Percentiles rank a stretch among this genome's conserved stretches.
phyloP scores from a whole-genome alignment of 2,329 filamentous ascomycete genomes.

The Penicillium sp. region DNA sequence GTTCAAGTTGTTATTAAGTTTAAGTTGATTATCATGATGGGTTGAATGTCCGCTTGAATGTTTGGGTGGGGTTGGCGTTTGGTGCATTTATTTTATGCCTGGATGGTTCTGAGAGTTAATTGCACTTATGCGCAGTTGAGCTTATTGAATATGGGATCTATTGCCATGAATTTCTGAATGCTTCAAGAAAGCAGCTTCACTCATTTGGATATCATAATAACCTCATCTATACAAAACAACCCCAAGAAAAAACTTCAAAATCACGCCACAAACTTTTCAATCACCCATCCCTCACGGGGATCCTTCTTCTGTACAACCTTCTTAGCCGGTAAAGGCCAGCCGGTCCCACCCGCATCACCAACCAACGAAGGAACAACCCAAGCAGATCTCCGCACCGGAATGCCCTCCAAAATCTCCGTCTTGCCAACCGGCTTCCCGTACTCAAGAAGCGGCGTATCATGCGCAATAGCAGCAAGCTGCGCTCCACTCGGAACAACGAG shows the following conservation, averaged over 20 bases:
- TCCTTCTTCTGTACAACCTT: conserved; percentile 82
- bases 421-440: conserved; percentile 94
- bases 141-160: too few species aligned
- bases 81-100: too few species aligned
- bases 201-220: conserved; percentile 28
- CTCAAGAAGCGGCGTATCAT: conserved; percentile 79
- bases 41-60: too few species aligned
- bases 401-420: conserved; percentile 57
- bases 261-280: conserved; percentile 57
- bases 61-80: too few species aligned
- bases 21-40: too few species aligned
- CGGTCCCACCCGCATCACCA: conserved; percentile 68
- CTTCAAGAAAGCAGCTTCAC: neutral
- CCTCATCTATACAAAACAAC: conserved; percentile 21
- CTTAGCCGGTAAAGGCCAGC: conserved; percentile 84
- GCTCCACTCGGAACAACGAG: conserved; percentile 77
- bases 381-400: conserved; percentile 67
- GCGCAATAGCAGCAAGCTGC: conserved; percentile 77
- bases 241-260: conserved; percentile 10
- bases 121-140: too few species aligned
- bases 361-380: conserved; percentile 82
- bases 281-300: conserved; percentile 73
- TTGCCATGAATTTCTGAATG: too few species aligned
- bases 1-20: too few species aligned
- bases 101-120: too few species aligned